Evolutionary conservation across 1,284 basidiomycete genomes (phyloP).

Genomic region (Irpex sp.): DNA sequence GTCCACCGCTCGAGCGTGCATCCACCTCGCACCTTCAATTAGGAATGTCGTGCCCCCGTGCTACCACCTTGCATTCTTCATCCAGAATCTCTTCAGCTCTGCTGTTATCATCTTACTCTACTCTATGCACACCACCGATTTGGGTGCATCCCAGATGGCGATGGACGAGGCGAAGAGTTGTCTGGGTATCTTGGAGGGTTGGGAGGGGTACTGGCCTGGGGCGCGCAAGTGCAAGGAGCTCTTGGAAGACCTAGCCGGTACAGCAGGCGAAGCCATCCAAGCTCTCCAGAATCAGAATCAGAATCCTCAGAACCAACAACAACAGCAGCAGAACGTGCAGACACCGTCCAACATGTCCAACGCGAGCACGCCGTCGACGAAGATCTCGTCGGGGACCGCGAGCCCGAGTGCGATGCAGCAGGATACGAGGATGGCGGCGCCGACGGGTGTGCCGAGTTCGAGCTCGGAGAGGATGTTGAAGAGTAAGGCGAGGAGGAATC

Average conservation of each 20-base stretch:
- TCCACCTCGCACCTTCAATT: conserved; percentile 82
- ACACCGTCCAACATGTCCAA: conserved; percentile 16
- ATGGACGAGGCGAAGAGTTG: conserved; percentile 82
- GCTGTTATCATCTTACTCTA: conserved; percentile 85
- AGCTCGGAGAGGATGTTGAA: conserved; percentile 41
- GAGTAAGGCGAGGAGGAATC: conserved; percentile 51
- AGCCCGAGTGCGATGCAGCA: conserved; percentile 11
- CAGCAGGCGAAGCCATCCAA: conserved; percentile 64
- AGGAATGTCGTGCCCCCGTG: conserved; percentile 82
- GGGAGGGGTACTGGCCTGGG: conserved; percentile 88
- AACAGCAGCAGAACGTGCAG: conserved; percentile 11
- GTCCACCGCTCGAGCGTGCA: conserved; percentile 75
- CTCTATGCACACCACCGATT: conserved; percentile 80
- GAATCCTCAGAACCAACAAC: conserved; percentile 8
- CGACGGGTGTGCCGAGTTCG: conserved; percentile 27
- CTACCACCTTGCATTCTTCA: conserved; percentile 88
- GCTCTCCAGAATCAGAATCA: conserved; percentile 18
- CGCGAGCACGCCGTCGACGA: conserved; percentile 7
- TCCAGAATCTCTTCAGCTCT: conserved; percentile 88
- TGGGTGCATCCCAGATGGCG: conserved; percentile 63
- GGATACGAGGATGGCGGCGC: conserved; percentile 27
- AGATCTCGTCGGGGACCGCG: conserved; percentile 18
- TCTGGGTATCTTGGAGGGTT: conserved; percentile 67
- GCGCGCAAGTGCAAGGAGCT: conserved; percentile 83
- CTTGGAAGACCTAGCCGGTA: conserved; percentile 63